phyloP scores from a whole-genome alignment of 2,329 filamentous ascomycete genomes.

The Pestalotiopsis sp. region DNA sequence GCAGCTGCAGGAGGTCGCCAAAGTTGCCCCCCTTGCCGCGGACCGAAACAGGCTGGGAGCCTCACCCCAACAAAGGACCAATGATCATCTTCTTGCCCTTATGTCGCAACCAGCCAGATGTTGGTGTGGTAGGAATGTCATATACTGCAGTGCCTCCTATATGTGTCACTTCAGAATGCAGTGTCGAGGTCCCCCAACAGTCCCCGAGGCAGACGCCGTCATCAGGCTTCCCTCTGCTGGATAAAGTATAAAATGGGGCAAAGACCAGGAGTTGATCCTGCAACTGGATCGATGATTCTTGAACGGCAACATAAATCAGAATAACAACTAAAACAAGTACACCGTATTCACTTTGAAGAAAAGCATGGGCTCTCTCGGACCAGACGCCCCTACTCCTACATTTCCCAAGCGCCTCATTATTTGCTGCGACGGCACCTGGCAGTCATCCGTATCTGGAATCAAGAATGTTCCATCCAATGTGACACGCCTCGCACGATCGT shows the following conservation, averaged over 20 bases:
- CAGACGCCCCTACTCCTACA: not conserved
- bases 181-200: not conserved
- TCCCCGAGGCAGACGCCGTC: not conserved
- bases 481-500: slow-evolving; percentile 20
- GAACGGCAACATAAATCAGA: not conserved
- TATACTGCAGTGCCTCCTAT: not conserved
- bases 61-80: not conserved
- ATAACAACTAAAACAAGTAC: not conserved
- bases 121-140: not conserved
- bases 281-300: not conserved
- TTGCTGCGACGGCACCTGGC: slow-evolving; percentile 22
- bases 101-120: not conserved
- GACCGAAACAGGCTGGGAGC: not conserved
- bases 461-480: slow-evolving; percentile 23
- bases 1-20: not conserved
- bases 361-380: not conserved
- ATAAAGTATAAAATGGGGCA: not conserved
- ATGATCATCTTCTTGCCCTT: not conserved
- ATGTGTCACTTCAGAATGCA: not conserved
- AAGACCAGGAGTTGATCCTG: not conserved
- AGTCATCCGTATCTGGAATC: slow-evolving; percentile 20
- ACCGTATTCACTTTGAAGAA: not conserved
- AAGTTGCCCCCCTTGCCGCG: not conserved
- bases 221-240: not conserved
- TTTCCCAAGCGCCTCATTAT: slow-evolving; percentile 13